Conservation (phyloP, 179 eudicot species). For the Patellifolia procumbens region DNA sequence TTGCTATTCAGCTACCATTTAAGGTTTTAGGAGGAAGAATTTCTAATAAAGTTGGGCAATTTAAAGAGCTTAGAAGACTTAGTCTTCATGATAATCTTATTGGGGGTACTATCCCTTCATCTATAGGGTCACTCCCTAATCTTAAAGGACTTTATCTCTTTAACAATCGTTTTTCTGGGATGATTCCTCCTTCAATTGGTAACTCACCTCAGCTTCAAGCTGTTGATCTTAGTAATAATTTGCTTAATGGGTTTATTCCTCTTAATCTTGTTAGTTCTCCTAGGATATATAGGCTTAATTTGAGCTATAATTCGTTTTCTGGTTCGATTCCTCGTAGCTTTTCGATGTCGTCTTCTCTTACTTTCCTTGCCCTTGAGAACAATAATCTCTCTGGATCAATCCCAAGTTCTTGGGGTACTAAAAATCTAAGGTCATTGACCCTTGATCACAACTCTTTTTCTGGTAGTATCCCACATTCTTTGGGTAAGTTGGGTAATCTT, state of each 20-base stretch:
- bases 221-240: conserved; percentile 72
- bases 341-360: conserved; percentile 44
- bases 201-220: conserved; percentile 42
- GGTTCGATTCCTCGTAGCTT: conserved; percentile 56
- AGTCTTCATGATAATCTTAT: conserved; percentile 78
- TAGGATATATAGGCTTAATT: conserved; percentile 58
- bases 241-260: conserved; percentile 60
- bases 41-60: conserved; percentile 56
- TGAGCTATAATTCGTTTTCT: conserved; percentile 61
- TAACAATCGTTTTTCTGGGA: conserved; percentile 75
- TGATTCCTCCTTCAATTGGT: conserved; percentile 63
- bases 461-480: conserved; percentile 55
- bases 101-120: conserved; percentile 58
- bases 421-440: conserved; percentile 43
- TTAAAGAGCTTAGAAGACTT: conserved; percentile 54
- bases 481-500: conserved; percentile 52
- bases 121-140: conserved; percentile 62
- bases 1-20: conserved; percentile 73
- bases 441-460: conserved; percentile 59
- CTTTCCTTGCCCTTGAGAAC: conserved; percentile 57
- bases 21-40: conserved; percentile 64
- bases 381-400: conserved; percentile 66
- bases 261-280: conserved; percentile 49
- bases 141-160: conserved; percentile 75
- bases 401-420: conserved; percentile 56